These are phyloP conservation scores for Vinca major DNA, from an alignment of 305 asterid species.

Conservation along the genomic window DNA sequence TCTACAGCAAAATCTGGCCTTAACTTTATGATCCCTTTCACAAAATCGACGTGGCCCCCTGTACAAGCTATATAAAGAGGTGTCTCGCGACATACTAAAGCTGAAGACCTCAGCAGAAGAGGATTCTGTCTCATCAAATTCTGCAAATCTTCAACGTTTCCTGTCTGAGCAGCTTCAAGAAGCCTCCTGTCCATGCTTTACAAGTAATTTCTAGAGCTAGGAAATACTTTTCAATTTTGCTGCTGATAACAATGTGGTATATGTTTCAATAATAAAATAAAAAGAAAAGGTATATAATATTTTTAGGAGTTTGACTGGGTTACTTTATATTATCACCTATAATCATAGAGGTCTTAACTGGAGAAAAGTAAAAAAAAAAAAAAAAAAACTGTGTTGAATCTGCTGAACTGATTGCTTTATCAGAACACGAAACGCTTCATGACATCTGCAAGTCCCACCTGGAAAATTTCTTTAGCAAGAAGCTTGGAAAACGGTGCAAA, in stretches of 20 bases:
- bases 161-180: constrained; percentile 30
- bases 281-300: not conserved
- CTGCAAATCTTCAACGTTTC: constrained; percentile 26
- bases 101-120: constrained; percentile 11
- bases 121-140: constrained; percentile 26
- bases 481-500: too few relatives aligned
- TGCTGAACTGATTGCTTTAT: too few relatives aligned
- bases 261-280: too few relatives aligned
- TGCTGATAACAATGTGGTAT: not conserved
- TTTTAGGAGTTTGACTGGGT: not conserved
- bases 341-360: not conserved
- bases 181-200: constrained; percentile 27
- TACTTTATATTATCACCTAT: not conserved
- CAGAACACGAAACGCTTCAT: too few relatives aligned
- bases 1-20: constrained; percentile 19
- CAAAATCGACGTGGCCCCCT: not conserved
- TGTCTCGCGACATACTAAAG: constrained; percentile 20
- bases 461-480: too few relatives aligned
- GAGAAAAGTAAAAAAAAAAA: not conserved
- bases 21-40: constrained; percentile 11
- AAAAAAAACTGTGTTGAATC: not conserved
- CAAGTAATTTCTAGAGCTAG: not conserved
- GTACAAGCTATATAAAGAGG: constrained; percentile 1
- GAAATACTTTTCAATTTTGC: not conserved
- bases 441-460: too few relatives aligned